Evolutionary conservation across 2,329 filamentous ascomycete genomes (phyloP).

Genomic region (Fusarium redolens): DNA sequence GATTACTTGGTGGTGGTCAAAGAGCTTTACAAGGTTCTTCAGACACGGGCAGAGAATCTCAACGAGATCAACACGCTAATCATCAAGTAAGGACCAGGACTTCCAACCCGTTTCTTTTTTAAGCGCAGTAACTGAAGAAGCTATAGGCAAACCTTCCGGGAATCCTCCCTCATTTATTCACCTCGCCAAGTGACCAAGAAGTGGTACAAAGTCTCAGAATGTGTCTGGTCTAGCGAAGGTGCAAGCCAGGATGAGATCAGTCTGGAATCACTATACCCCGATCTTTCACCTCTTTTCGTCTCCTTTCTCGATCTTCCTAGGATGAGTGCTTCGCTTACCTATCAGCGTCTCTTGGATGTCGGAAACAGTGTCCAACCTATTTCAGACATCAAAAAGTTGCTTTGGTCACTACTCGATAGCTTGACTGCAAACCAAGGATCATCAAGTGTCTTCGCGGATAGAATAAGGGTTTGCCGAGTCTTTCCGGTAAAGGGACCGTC

Average conservation of each 20-base stretch:
- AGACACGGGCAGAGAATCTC: neutral
- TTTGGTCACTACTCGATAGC: neutral
- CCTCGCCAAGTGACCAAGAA: accelerated
- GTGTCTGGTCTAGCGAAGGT: neutral
- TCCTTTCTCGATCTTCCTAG: neutral
- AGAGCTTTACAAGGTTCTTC: neutral
- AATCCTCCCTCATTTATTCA: neutral
- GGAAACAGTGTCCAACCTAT: neutral
- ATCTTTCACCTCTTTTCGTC: neutral
- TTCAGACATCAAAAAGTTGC: neutral
- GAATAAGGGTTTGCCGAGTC: neutral
- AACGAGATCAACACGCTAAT: neutral
- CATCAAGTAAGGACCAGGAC: neutral
- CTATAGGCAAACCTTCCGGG: neutral
- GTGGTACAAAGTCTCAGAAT: neutral
- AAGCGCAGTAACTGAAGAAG: accelerated
- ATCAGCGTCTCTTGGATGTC: neutral
- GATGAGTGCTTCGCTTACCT: neutral
- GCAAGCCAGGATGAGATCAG: neutral
- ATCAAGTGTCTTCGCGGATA: neutral
- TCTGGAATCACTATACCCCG: neutral
- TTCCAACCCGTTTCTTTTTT: accelerated
- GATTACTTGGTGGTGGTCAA: accelerated
- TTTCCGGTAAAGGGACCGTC: neutral
- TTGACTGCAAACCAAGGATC: neutral